Evolutionary conservation across 768 basidiomycete genomes (phyloP).

Genomic region (Tylopilus subfusipes): DNA sequence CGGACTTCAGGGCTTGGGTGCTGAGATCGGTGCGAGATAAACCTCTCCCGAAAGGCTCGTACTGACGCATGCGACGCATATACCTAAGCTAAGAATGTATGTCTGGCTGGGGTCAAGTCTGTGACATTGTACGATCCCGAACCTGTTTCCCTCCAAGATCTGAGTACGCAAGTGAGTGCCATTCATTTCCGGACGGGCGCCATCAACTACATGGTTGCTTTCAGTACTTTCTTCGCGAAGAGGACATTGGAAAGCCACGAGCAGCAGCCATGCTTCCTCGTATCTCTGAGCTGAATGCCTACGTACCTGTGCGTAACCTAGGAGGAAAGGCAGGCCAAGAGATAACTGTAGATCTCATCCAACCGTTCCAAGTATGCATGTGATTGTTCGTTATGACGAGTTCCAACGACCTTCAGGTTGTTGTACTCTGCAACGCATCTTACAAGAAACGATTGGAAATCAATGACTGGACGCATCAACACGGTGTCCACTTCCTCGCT

Average conservation of each 20-base stretch:
- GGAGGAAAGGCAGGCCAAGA: conserved; percentile 73
- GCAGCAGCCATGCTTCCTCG: conserved; percentile 85
- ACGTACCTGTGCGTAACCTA: conserved; percentile 91
- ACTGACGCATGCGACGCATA: conserved; percentile 12
- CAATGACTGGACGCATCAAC: conserved; percentile 89
- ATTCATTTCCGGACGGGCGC: neutral
- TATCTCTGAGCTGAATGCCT: conserved; percentile 90
- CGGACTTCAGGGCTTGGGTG: conserved; percentile 88
- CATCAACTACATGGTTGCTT: conserved; percentile 8
- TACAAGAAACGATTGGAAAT: conserved; percentile 87
- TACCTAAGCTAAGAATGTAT: conserved; percentile 79
- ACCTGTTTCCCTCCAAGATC: conserved; percentile 80
- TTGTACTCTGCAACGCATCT: conserved; percentile 80
- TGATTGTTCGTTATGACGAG: neutral
- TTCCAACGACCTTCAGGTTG: conserved; percentile 50
- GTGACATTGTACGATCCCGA: conserved; percentile 95
- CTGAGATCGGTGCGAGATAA: conserved; percentile 76
- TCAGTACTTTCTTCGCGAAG: conserved; percentile 90
- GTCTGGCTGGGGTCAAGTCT: conserved; percentile 94
- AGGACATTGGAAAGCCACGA: conserved; percentile 84
- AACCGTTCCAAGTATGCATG: conserved; percentile 79
- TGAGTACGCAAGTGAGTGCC: conserved; percentile 79
- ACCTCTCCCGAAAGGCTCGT: conserved; percentile 1
- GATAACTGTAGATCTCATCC: conserved; percentile 75
- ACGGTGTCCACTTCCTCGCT: conserved; percentile 87